Evolutionary conservation across 2,329 filamentous ascomycete species (phyloP), one percentile per base, ranked within the genome.

Genomic region (Plectosphaerella cucumerina): DNA sequence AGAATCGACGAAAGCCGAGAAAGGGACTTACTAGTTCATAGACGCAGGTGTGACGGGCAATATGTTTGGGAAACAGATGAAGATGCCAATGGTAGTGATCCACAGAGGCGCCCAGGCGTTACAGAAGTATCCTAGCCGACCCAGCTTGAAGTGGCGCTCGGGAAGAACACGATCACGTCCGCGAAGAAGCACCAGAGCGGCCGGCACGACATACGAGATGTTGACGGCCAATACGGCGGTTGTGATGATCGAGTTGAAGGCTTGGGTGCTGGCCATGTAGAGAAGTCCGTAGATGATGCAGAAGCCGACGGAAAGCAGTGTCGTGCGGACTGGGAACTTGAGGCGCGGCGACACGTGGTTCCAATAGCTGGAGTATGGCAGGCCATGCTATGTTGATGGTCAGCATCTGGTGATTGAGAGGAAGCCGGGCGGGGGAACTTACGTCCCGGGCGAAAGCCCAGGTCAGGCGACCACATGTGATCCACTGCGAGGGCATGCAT

Each of bases 401-500:
- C 23, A 43, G 23, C 10, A 18, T 26, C 26, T 17, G 17, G 15
- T 11, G n/a, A n/a, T 31, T 31, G 43, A 18, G 15, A 23, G 18
- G 42, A 21, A 12, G 6, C 8, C n/a, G n/a, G 14, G 9, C n/a
- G n/a, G n/a, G n/a, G n/a, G 31, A 35, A 56, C 60, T 56, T 55
- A 63, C 62, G 49, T 67, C 65, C 22, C 65, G 54, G 6, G 65
- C 57, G 50, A 66, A 68, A 1, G 65, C 65, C 65, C 65, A 68
- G 2, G 63, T 56, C 14, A 66, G 53, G 6, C 64, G 60, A 20
- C 65, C 62, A 34, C 56, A 58, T 2, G 61, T 64, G n/a, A 67
- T 56, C 62, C 61, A 67, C 50, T 65, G 59, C 31, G 56, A 55
- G 10, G 59, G 61, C 14, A 66, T 52, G 20, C 54, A 59, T 2